These are phyloP conservation scores for Tephrocybe rancida DNA, from an alignment of 768 basidiomycete genomes.

Conservation along the genomic window DNA sequence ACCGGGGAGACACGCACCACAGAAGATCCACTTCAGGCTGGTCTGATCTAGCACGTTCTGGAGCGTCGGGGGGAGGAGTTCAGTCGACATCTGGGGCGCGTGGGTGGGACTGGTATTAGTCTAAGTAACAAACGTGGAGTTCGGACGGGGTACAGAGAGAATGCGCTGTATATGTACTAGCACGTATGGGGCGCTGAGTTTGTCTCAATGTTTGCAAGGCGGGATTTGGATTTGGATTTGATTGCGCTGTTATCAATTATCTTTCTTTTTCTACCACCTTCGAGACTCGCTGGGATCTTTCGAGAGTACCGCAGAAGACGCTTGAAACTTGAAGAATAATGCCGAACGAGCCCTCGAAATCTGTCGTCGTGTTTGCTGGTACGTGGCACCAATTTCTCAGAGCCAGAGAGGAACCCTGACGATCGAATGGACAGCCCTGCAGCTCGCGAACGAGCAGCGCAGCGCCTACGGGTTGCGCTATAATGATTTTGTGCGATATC, in stretches of 20 bases:
- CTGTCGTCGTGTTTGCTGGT: slow-evolving; percentile 40
- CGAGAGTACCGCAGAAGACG: no score
- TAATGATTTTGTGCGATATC: slow-evolving; percentile 85
- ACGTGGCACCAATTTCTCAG: not conserved
- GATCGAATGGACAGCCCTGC: slow-evolving; percentile 72
- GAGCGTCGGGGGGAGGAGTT: slow-evolving; percentile 79
- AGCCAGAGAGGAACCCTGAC: no score
- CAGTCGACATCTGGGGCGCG: slow-evolving; percentile 49
- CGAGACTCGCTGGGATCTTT: not conserved
- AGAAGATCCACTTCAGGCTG: slow-evolving; percentile 98
- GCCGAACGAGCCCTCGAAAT: slow-evolving; percentile 27
- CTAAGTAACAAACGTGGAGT: no score
- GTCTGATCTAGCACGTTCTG: slow-evolving; percentile 95
- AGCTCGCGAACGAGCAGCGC: slow-evolving; percentile 85
- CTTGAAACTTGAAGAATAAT: slow-evolving; percentile 17
- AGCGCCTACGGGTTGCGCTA: slow-evolving; percentile 90
- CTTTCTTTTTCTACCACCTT: slow-evolving; percentile 11
- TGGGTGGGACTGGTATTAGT: no score
- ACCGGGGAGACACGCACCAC: slow-evolving; percentile 58
- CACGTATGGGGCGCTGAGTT: no score
- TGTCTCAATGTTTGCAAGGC: not conserved
- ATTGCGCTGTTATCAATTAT: slow-evolving; percentile 8
- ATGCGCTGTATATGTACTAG: no score
- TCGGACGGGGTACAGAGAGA: no score
- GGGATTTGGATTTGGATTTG: slow-evolving; percentile 1